Evolutionary conservation across 345 rosid species (phyloP), one percentile per base, ranked within the genome.

Genomic region (Iberis pinnata): DNA sequence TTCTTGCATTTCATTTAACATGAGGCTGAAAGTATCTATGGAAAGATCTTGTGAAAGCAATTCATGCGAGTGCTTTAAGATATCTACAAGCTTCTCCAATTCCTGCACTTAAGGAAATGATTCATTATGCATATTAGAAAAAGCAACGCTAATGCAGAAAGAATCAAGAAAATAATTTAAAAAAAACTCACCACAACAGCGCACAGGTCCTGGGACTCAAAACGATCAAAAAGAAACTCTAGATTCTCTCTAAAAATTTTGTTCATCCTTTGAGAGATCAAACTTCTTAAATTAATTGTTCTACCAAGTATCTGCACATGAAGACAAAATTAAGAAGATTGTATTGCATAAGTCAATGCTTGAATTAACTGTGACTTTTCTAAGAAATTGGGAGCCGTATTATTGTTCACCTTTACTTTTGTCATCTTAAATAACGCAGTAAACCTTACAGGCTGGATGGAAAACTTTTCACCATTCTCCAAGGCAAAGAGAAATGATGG

Each of bases 1-100:
- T 75, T 92, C 98, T 76, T 81, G 95, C 93, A 88, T 88, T 79
- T 92, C 97, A 59, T 80, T 88, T 74, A 88, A 58, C 82, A 92
- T 85, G 68, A 88, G 77, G 74, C 65, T 74, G 64, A 88, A 88
- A 40, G 94, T 73, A 59, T 92, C 97, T 58, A 92, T 65, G 36
- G 83, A 64, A 68, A 92, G 74, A 80, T 92, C 84, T 69, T 81
- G 69, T 17, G 95, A 81, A 68, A 92, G 77, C 74, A 92, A 69
- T 51, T 77, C 76, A 64, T 88, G 97, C 1, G 97, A 63, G 66
- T 81, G 86, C 78, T 79, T 83, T 53, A 85, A 64, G 60, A 92
- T 58, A 37, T 83, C 90, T 50, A 92, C 29, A 61, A 92, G 77
- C 71, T 83, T 85, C 61, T 92, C 95, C 72, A 88, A 53, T 71